Conservation (phyloP, 2,329 filamentous ascomycete genomes). For the Hypocreales sp. region DNA sequence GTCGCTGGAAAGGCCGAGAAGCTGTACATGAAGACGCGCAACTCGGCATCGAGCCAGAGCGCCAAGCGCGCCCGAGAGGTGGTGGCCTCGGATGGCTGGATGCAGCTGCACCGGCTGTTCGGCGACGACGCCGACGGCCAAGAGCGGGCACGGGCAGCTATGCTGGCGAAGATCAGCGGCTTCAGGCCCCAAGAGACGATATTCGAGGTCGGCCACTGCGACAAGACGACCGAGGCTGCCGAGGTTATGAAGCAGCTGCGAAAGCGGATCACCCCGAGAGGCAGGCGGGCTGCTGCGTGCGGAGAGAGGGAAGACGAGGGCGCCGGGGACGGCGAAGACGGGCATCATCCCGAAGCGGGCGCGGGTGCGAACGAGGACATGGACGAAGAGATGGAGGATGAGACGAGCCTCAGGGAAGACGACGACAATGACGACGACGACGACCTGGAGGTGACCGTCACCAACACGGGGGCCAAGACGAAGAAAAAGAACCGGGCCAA, state of each 20-base stretch:
- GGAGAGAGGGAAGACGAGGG: slow-evolving; percentile 24
- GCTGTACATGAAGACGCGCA: slow-evolving; percentile 78
- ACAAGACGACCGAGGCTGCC: slow-evolving; percentile 51
- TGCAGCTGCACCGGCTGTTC: slow-evolving; percentile 68
- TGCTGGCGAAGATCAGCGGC: slow-evolving; percentile 77
- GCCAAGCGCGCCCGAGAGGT: slow-evolving; percentile 75
- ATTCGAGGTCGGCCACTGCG: slow-evolving; percentile 78
- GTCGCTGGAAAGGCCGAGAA: slow-evolving; percentile 84
- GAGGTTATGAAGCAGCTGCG: slow-evolving; percentile 62
- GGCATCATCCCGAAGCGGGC: slow-evolving; percentile 7
- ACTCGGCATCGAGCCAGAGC: slow-evolving; percentile 79
- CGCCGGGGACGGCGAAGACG: slow-evolving; percentile 14
- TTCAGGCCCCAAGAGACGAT: slow-evolving; percentile 88
- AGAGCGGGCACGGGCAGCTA: slow-evolving; percentile 62
- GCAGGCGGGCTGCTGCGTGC: slow-evolving; percentile 20
- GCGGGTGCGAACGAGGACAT: slow-evolving; percentile 5
- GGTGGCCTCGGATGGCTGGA: slow-evolving; percentile 53
- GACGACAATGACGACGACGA: slow-evolving; percentile 45
- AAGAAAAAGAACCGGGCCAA: too few relatives aligned
- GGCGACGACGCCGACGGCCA: slow-evolving; percentile 47
- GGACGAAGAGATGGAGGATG: slow-evolving; percentile 26
- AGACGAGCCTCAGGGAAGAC: too few relatives aligned
- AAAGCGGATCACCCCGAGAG: slow-evolving; percentile 50
- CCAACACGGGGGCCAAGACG: slow-evolving; percentile 32
- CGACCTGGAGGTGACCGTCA: slow-evolving; percentile 57